phyloP scores from a whole-genome alignment of 352 stramenopile species.

The Phytopythium cucurbitacearum region DNA sequence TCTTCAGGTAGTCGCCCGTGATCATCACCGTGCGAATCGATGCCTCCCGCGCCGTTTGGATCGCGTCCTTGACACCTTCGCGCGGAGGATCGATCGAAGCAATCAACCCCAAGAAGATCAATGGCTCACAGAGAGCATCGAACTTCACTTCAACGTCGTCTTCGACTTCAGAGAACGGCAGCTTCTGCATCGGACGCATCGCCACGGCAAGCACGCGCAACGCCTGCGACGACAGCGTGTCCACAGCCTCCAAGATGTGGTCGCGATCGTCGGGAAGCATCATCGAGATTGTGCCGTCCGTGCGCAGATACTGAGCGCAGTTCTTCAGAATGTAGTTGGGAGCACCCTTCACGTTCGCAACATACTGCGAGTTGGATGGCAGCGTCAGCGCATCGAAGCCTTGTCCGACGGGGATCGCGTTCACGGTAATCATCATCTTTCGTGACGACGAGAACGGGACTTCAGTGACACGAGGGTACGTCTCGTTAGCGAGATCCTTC shows the following conservation, averaged over 20 bases:
- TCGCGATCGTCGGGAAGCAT: constrained; percentile 33
- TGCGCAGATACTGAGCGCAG: constrained; percentile 41
- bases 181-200: constrained; percentile 48
- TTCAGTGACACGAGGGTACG: constrained; percentile 73
- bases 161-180: constrained; percentile 42
- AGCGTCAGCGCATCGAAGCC: constrained; percentile 40
- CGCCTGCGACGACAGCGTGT: constrained; percentile 56
- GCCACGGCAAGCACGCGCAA: constrained; percentile 89
- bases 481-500: constrained; percentile 36
- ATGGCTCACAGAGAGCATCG: constrained; percentile 45
- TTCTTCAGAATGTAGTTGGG: constrained; percentile 65
- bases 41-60: constrained; percentile 44
- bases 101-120: constrained; percentile 92
- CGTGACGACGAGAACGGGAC: constrained; percentile 92
- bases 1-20: constrained; percentile 94
- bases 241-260: constrained; percentile 45
- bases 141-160: constrained; percentile 60
- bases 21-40: constrained; percentile 87
- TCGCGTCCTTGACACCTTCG: constrained; percentile 50
- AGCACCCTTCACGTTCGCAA: constrained; percentile 65
- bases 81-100: constrained; percentile 85
- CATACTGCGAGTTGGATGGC: constrained; percentile 27
- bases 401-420: constrained; percentile 27
- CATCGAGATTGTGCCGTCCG: constrained; percentile 32
- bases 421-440: constrained; percentile 92